These are phyloP conservation scores for Penicillium argentinense DNA, from an alignment of 495 filamentous ascomycete genomes.

Conservation along the genomic window DNA sequence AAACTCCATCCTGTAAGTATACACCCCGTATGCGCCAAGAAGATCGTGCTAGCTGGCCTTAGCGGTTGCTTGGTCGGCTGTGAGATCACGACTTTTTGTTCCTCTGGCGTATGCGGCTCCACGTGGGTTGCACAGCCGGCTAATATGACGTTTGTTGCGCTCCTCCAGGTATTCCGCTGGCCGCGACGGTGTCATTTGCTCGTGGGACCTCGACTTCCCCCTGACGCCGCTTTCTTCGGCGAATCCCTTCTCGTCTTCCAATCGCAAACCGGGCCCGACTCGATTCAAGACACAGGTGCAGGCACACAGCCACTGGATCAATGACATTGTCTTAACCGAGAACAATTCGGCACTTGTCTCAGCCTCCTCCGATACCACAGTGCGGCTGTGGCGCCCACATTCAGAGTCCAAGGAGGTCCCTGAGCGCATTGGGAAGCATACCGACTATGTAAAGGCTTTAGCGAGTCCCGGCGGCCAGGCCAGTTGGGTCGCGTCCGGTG, in stretches of 20 bases:
- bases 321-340: constrained; percentile 86
- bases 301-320: constrained; percentile 98
- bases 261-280: constrained; percentile 44
- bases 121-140: constrained; percentile 17
- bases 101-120: not conserved
- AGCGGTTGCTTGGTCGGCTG: not conserved
- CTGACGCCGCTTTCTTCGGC: constrained; percentile 34
- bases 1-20: constrained; percentile 79
- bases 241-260: constrained; percentile 32
- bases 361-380: constrained; percentile 91
- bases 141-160: constrained; percentile 20
- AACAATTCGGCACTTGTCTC: constrained; percentile 84
- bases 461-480: constrained; percentile 70
- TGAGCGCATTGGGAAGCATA: constrained; percentile 85
- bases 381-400: constrained; percentile 92
- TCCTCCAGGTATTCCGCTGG: constrained; percentile 84
- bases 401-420: constrained; percentile 65
- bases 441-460: constrained; percentile 93
- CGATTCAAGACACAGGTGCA: constrained; percentile 89
- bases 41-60: not conserved
- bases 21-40: not conserved
- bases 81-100: no score
- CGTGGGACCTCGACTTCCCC: constrained; percentile 78
- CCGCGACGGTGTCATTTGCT: constrained; percentile 92
- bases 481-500: constrained; percentile 95